Evolutionary conservation across 2,329 filamentous ascomycete genomes (phyloP).

Genomic region (Aureobasidium sp.): DNA sequence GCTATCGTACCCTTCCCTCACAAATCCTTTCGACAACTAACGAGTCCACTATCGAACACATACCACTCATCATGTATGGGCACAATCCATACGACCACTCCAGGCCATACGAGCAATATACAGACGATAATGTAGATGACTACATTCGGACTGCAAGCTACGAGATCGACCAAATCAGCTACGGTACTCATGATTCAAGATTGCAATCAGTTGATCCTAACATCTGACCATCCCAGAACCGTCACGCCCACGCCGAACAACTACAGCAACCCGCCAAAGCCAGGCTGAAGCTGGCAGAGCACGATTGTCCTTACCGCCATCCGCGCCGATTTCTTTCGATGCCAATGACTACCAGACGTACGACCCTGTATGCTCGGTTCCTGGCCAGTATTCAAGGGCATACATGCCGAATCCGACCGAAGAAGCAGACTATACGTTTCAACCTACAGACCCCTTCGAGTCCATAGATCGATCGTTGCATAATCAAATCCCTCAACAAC

Average conservation of each 20-base stretch:
- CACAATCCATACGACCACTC: background rate
- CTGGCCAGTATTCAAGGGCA: background rate
- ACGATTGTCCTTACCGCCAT: conserved; percentile 29
- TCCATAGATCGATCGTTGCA: background rate
- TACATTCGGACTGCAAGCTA: background rate
- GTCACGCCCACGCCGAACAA: background rate
- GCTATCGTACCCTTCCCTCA: background rate
- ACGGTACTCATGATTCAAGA: background rate
- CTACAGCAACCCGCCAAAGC: conserved; percentile 22
- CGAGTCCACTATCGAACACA: background rate
- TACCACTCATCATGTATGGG: background rate
- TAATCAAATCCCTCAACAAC: background rate
- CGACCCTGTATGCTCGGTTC: background rate
- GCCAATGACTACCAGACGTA: background rate
- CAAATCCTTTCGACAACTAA: background rate
- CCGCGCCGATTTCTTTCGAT: background rate
- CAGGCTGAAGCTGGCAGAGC: conserved; percentile 28
- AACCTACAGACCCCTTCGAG: background rate
- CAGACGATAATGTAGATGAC: background rate
- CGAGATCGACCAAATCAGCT: conserved; percentile 4
- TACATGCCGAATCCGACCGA: background rate
- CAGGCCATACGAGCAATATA: background rate
- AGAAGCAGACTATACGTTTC: background rate
- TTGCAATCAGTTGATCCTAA: background rate
- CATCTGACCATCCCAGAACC: background rate